Evolutionary conservation across 2,329 filamentous ascomycete genomes (phyloP).

Genomic region (Fusarium anthophilum): DNA sequence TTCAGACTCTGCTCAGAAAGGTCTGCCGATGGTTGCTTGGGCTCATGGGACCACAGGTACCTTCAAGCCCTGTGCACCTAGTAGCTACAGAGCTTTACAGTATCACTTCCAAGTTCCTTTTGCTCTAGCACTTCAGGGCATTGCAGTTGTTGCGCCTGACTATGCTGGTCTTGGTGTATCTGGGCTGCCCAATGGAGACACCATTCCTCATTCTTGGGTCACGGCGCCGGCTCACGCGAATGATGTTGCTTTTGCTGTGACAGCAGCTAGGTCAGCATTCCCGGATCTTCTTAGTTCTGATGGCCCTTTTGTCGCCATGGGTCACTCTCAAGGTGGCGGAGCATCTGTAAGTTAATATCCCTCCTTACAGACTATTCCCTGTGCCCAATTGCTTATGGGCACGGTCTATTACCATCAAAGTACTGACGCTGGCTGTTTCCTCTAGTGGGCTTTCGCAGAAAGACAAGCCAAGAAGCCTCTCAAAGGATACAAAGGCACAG

Average conservation of each 20-base stretch:
- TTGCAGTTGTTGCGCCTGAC: constrained; percentile 26
- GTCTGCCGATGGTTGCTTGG: background rate
- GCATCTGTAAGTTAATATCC: background rate
- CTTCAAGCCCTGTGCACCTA: constrained; percentile 23
- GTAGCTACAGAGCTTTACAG: constrained; percentile 21
- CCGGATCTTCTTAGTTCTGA: background rate
- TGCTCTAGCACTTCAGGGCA: constrained; percentile 21
- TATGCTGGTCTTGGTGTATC: constrained; percentile 27
- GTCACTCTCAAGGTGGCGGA: background rate
- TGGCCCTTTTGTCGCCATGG: background rate
- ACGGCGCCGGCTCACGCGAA: constrained; percentile 25
- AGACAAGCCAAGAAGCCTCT: constrained; percentile 21
- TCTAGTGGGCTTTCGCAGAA: constrained; percentile 23
- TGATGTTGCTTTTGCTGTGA: constrained; percentile 23
- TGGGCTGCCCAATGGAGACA: constrained; percentile 11
- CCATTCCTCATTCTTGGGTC: constrained; percentile 19
- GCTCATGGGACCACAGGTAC: constrained; percentile 12
- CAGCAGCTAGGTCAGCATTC: constrained; percentile 18
- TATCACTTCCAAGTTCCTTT: constrained; percentile 32
- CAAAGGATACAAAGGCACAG: constrained; percentile 19
- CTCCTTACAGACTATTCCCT: background rate
- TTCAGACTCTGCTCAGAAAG: background rate
- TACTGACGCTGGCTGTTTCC: background rate
- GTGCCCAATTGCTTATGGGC: background rate
- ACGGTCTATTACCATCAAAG: rapidly evolving